Conservation (phyloP, 768 basidiomycete genomes). For the Russula vinacea region DNA sequence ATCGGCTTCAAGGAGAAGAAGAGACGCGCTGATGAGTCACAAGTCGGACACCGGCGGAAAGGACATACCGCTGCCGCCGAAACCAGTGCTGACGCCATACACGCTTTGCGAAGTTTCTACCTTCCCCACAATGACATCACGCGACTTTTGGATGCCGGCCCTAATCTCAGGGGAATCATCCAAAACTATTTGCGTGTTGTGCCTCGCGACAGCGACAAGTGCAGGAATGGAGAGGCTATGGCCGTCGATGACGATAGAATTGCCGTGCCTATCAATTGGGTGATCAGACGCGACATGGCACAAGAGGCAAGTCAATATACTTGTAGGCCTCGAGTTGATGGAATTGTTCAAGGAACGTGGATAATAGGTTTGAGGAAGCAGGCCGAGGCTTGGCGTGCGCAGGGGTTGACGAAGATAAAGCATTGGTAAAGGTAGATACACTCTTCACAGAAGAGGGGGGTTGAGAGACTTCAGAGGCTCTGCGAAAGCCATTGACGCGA, state of each 20-base stretch:
- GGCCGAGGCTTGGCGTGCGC: background rate
- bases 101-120: constrained; percentile 64
- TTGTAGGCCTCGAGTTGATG: constrained; percentile 63
- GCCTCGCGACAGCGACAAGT: constrained; percentile 72
- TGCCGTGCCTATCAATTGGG: constrained; percentile 49
- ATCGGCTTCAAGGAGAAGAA: constrained; percentile 53
- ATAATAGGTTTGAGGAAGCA: constrained; percentile 41
- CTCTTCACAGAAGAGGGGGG: constrained; percentile 3
- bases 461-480: background rate
- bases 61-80: constrained; percentile 69
- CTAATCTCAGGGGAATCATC: constrained; percentile 48
- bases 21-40: constrained; percentile 12
- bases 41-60: constrained; percentile 5
- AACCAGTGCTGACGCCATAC: constrained; percentile 85
- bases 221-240: constrained; percentile 70
- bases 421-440: background rate
- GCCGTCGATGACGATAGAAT: constrained; percentile 63
- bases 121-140: constrained; percentile 62
- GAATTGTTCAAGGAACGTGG: constrained; percentile 55
- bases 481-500: constrained; percentile 21
- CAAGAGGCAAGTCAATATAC: constrained; percentile 40
- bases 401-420: background rate
- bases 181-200: constrained; percentile 50
- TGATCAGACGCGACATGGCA: constrained; percentile 12
- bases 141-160: constrained; percentile 58